These are phyloP conservation scores for Carex arenaria DNA, from an alignment of 202 grass and related monocot genomes.

Conservation along the genomic window DNA sequence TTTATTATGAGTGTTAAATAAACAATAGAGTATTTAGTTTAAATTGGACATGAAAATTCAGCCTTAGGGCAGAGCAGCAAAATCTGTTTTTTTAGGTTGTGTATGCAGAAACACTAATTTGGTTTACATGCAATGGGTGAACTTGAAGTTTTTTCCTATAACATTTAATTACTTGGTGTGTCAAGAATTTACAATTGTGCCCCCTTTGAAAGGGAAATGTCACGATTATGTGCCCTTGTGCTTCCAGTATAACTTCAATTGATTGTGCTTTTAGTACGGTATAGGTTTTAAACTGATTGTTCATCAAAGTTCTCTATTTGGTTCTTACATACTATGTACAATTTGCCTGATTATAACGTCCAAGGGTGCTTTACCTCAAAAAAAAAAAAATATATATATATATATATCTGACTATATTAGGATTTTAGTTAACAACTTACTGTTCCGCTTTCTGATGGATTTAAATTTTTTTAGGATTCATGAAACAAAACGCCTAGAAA, in stretches of 20 bases:
- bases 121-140: background rate
- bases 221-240: background rate
- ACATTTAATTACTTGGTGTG: background rate
- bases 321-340: background rate
- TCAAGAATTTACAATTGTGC: background rate
- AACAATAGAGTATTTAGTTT: background rate
- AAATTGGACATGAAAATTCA: background rate
- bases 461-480: conserved; percentile 8
- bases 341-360: background rate
- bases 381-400: too few relatives aligned
- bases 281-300: background rate
- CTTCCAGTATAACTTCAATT: background rate
- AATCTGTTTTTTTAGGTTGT: background rate
- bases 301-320: background rate
- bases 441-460: background rate
- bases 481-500: background rate
- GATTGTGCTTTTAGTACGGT: background rate
- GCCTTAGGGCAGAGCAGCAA: background rate
- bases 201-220: background rate
- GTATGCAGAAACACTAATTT: background rate
- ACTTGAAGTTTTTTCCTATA: background rate
- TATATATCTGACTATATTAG: background rate
- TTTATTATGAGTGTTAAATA: background rate
- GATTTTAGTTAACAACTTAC: background rate
- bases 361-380: too few relatives aligned